Percentiles rank a stretch among this genome's conserved stretches.
Conservation (phyloP, 805 yeast genomes). For the Saccharomycopsis sp. region DNA sequence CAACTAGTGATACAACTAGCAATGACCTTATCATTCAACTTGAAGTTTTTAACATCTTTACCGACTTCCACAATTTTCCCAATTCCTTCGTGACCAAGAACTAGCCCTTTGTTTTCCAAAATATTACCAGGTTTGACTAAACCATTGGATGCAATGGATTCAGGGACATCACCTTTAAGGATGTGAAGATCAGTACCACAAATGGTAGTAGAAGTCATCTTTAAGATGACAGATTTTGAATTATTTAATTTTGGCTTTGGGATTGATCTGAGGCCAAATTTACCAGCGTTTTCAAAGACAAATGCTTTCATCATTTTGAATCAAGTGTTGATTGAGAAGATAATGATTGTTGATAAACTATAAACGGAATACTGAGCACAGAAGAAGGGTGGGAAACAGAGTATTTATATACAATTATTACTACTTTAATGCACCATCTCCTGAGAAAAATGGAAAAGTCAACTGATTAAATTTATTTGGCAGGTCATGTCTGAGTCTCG, state of each 20-base stretch:
- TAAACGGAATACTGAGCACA: no score
- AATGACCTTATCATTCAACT: slow-evolving; percentile 47
- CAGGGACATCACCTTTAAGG: slow-evolving; percentile 49
- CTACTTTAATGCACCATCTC: no score
- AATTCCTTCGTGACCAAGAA: slow-evolving; percentile 56
- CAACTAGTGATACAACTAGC: slow-evolving; percentile 61
- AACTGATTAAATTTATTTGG: no score
- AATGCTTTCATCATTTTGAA: slow-evolving; percentile 35
- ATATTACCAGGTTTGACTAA: not conserved
- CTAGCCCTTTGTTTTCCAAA: slow-evolving; percentile 29
- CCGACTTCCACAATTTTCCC: slow-evolving; percentile 45
- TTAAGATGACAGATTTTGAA: slow-evolving; percentile 47
- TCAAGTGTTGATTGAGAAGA: no score
- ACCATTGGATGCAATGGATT: slow-evolving; percentile 19
- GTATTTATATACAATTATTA: no score
- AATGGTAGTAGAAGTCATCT: slow-evolving; percentile 46
- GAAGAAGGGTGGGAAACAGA: no score
- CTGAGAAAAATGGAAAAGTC: no score
- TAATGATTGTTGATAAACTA: no score
- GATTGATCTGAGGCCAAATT: slow-evolving; percentile 28
- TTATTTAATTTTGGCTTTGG: slow-evolving; percentile 34
- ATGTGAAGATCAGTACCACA: slow-evolving; percentile 61
- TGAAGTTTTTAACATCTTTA: slow-evolving; percentile 35
- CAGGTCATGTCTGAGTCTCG: no score
- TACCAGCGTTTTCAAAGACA: slow-evolving; percentile 35